A percentile compares a stretch with the other conserved stretches of the same genome.
Evolutionary conservation across 1,284 basidiomycete genomes (phyloP).

Genomic region (Hymenochaete sp.): DNA sequence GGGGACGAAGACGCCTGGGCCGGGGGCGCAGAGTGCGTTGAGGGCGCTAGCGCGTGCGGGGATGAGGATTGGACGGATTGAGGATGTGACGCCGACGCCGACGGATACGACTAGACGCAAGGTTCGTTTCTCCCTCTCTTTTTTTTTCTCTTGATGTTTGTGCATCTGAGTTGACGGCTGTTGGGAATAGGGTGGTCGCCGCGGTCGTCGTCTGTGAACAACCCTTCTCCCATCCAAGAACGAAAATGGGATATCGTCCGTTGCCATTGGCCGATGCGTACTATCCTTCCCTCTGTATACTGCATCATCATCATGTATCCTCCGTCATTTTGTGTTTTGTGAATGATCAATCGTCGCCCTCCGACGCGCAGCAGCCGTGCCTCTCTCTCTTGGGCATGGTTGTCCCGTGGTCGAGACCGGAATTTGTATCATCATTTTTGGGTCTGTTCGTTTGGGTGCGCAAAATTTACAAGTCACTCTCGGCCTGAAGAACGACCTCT

Average conservation of each 20-base stretch:
- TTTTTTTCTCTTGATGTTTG: neutral
- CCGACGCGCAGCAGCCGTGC: constrained; percentile 68
- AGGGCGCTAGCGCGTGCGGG: constrained; percentile 97
- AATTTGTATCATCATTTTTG: neutral
- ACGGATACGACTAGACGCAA: constrained; percentile 97
- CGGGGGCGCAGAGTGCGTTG: constrained; percentile 96
- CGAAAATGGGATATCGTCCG: too few relatives aligned
- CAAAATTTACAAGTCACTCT: too few relatives aligned
- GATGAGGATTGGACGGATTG: constrained; percentile 97
- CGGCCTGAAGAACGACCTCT: too few relatives aligned
- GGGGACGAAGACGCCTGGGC: constrained; percentile 97
- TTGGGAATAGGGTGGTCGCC: constrained; percentile 84
- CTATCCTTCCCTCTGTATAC: constrained; percentile 14
- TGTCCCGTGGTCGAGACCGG: constrained; percentile 68
- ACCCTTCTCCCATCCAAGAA: constrained; percentile 20
- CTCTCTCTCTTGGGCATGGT: constrained; percentile 28
- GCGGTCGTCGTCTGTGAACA: constrained; percentile 92
- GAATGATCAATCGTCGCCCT: constrained; percentile 57
- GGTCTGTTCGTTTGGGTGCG: too few relatives aligned
- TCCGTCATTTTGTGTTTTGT: constrained; percentile 29
- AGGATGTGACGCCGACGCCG: constrained; percentile 94
- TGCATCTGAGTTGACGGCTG: neutral
- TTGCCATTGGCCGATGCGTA: too few relatives aligned
- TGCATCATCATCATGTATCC: constrained; percentile 1
- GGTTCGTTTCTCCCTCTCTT: constrained; percentile 35